Conservation (phyloP, 2,329 filamentous ascomycete species). For the Neonectria hederae region DNA sequence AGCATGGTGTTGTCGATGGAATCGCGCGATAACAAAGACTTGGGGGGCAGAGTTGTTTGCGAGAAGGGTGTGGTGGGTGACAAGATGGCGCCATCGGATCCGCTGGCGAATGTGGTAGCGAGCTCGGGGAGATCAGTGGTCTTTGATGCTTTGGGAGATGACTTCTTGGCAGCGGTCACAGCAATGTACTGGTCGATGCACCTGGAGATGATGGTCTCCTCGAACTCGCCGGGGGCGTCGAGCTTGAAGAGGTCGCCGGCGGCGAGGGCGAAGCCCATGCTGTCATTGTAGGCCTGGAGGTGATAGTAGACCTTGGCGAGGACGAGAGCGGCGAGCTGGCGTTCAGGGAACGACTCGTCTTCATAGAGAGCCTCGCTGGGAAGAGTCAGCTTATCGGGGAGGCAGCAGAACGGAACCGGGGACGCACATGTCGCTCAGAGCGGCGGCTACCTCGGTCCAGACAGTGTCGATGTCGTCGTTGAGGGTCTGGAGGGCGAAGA, state of each 20-base stretch:
- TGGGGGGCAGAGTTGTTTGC: constrained; percentile 90
- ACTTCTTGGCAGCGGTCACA: constrained; percentile 65
- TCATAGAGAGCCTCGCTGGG: constrained; percentile 94
- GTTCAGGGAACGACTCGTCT: constrained; percentile 93
- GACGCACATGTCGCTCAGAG: constrained; percentile 88
- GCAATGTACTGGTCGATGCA: constrained; percentile 98
- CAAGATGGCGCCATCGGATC: constrained; percentile 76
- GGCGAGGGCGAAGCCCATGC: constrained; percentile 96
- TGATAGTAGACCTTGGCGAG: constrained; percentile 99
- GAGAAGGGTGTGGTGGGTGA: constrained; percentile 96
- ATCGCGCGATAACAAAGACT: constrained; percentile 91
- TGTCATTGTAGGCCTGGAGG: constrained; percentile 98
- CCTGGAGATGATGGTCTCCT: constrained; percentile 98
- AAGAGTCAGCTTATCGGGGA: constrained; percentile 24
- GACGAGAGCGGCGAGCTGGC: constrained; percentile 91
- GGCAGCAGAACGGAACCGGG: constrained; percentile 8
- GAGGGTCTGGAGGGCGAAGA: constrained; percentile 93
- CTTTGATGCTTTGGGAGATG: constrained; percentile 54
- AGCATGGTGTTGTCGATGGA: constrained; percentile 71
- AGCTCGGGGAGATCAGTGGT: constrained; percentile 70
- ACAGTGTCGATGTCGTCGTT: constrained; percentile 97
- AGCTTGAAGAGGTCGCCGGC: constrained; percentile 96
- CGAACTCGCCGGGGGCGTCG: constrained; percentile 90
- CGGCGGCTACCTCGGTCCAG: constrained; percentile 96
- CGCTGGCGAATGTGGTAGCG: constrained; percentile 79